These are phyloP conservation scores for Melaleuca quinquenervia DNA, from an alignment of 345 rosid species.

Conservation along the genomic window DNA sequence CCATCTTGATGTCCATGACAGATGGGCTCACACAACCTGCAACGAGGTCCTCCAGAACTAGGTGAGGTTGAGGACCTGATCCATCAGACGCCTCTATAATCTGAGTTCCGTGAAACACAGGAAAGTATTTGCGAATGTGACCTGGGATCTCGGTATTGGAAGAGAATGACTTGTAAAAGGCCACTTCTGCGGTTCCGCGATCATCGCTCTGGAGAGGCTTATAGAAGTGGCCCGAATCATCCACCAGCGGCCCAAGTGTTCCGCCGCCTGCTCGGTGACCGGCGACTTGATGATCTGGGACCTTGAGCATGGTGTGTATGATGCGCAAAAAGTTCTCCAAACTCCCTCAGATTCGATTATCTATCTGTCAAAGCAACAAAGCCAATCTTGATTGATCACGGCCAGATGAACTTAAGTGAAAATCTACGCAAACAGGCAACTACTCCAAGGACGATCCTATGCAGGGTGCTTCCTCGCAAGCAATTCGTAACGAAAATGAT, in stretches of 20 bases:
- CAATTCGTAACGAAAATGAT: neutral
- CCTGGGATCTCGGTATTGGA: constrained; percentile 48
- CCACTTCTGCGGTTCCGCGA: constrained; percentile 62
- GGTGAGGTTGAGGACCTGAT: constrained; percentile 46
- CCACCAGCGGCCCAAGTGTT: constrained; percentile 66
- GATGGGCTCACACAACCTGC: constrained; percentile 33
- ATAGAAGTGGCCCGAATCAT: constrained; percentile 77
- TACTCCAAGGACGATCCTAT: neutral
- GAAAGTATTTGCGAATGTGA: constrained; percentile 61
- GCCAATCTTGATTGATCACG: neutral
- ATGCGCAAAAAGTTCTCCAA: neutral
- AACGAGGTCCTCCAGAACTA: constrained; percentile 58
- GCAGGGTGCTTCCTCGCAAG: neutral
- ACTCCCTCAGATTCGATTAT: neutral
- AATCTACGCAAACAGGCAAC: neutral
- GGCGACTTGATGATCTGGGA: constrained; percentile 94
- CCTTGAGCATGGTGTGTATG: constrained; percentile 44
- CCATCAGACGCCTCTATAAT: constrained; percentile 74
- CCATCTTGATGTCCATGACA: constrained; percentile 80
- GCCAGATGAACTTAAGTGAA: neutral
- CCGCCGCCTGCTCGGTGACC: constrained; percentile 69
- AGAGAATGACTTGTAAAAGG: constrained; percentile 62
- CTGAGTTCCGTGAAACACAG: constrained; percentile 59
- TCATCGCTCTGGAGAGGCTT: constrained; percentile 71
- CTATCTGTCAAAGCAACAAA: neutral